Conservation (phyloP, 1,284 basidiomycete species). For the Cryptococcus sp. region DNA sequence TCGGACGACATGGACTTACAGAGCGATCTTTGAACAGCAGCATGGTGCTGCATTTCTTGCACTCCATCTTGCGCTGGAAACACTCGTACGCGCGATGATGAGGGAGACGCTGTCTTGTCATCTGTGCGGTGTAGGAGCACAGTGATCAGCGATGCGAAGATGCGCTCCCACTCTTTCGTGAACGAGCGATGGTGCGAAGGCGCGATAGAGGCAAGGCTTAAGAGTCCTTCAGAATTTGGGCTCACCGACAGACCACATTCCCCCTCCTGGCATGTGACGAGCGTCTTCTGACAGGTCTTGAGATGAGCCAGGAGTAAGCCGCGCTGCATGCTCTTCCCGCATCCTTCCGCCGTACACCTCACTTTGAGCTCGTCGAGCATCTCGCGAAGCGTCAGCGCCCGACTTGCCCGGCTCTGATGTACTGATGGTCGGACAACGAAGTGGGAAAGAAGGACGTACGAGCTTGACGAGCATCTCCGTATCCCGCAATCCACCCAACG, state of each 20-base stretch:
- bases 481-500: slow-evolving; percentile 24
- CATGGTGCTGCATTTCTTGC: slow-evolving; percentile 31
- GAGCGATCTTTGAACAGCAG: slow-evolving; percentile 33
- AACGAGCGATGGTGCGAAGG: too few species aligned
- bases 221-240: slow-evolving; percentile 16
- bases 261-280: slow-evolving; percentile 59
- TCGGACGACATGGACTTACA: slow-evolving; percentile 16
- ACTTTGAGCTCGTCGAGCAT: slow-evolving; percentile 81
- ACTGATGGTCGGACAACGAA: not conserved
- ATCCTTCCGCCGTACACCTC: slow-evolving; percentile 62
- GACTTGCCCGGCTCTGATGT: too few species aligned
- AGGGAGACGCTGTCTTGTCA: slow-evolving; percentile 35
- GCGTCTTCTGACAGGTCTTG: slow-evolving; percentile 63
- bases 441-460: slow-evolving; percentile 10
- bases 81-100: slow-evolving; percentile 48
- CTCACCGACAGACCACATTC: slow-evolving; percentile 55
- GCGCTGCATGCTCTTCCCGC: slow-evolving; percentile 66
- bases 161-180: too few species aligned
- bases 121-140: slow-evolving; percentile 16
- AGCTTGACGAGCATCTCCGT: slow-evolving; percentile 28
- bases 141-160: too few species aligned
- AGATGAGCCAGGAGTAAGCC: slow-evolving; percentile 68
- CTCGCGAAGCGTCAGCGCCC: slow-evolving; percentile 50
- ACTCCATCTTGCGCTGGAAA: slow-evolving; percentile 46
- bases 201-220: not conserved